phyloP scores from a whole-genome alignment of 2,329 filamentous ascomycete species.

The Pyrenochaeta sp. region DNA sequence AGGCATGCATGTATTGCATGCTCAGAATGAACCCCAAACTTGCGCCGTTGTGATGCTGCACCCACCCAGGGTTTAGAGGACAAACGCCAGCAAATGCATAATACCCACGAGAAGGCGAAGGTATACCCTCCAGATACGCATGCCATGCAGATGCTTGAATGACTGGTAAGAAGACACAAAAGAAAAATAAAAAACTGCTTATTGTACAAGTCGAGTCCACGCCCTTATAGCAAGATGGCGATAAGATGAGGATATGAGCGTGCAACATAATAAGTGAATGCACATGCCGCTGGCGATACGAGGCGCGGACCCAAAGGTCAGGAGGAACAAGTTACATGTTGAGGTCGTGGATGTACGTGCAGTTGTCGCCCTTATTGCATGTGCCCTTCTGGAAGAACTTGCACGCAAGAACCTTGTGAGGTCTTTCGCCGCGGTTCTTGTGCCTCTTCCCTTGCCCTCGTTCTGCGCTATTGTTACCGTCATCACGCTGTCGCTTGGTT shows the following conservation, averaged over 20 bases:
- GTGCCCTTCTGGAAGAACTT: slow-evolving; percentile 75
- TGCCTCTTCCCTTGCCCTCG: slow-evolving; percentile 63
- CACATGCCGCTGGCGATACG: slow-evolving; percentile 6
- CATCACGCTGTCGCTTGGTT: slow-evolving; percentile 48
- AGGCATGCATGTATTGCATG: slow-evolving; percentile 7
- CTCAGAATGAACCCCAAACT: slow-evolving; percentile 6
- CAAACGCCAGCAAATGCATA: slow-evolving; percentile 33
- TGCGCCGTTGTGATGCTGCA: slow-evolving; percentile 30
- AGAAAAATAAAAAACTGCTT: slow-evolving; percentile 18
- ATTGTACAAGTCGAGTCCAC: slow-evolving; percentile 14
- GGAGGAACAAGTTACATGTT: slow-evolving; percentile 6
- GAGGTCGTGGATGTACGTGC: slow-evolving; percentile 74
- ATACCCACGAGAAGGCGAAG: slow-evolving; percentile 8
- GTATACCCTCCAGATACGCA: slow-evolving; percentile 30
- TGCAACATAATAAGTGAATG: slow-evolving; percentile 1
- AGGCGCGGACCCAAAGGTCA: background rate
- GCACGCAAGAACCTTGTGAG: slow-evolving; percentile 62
- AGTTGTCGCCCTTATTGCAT: slow-evolving; percentile 76
- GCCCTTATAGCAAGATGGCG: background rate
- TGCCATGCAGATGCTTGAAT: slow-evolving; percentile 27
- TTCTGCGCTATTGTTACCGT: slow-evolving; percentile 32
- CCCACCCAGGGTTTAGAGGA: slow-evolving; percentile 14
- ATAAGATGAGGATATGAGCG: background rate
- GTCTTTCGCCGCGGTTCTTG: slow-evolving; percentile 35
- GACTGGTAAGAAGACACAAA: slow-evolving; percentile 12